These are phyloP conservation scores for Elaeis oleifera DNA, from an alignment of 202 grass and related monocot genomes.

Conservation along the genomic window DNA sequence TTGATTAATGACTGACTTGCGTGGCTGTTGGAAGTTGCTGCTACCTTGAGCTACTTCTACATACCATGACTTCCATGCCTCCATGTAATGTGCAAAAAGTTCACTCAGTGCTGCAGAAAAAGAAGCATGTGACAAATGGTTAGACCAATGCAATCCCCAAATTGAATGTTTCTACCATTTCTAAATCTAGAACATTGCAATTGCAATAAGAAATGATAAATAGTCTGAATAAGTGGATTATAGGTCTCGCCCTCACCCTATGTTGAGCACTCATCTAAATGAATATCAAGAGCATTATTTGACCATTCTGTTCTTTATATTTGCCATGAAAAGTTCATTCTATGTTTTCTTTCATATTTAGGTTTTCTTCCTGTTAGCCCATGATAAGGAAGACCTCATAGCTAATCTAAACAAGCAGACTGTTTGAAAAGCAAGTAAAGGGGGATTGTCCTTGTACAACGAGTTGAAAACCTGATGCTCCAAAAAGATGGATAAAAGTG, in stretches of 20 bases:
- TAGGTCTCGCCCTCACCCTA: too few relatives aligned
- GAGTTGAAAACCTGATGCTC: too few relatives aligned
- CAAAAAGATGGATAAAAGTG: too few relatives aligned
- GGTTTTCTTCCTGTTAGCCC: background rate
- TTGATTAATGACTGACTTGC: constrained; percentile 17
- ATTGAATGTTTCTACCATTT: background rate
- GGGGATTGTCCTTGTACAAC: background rate
- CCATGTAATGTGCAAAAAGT: constrained; percentile 77
- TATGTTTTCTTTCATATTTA: background rate
- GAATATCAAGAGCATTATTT: background rate
- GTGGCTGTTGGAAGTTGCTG: constrained; percentile 14
- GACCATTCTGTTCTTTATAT: background rate
- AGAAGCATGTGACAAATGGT: too few relatives aligned
- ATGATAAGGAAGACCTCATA: background rate
- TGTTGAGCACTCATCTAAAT: too few relatives aligned
- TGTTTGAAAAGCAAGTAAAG: background rate
- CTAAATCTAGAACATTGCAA: background rate
- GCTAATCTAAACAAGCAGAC: too few relatives aligned
- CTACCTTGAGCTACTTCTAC: constrained; percentile 33
- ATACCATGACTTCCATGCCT: constrained; percentile 92
- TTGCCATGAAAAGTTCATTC: background rate
- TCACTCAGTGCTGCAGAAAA: constrained; percentile 51
- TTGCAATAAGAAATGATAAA: background rate
- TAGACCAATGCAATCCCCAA: background rate
- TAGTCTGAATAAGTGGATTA: too few relatives aligned